Conservation (phyloP, 176 grass and related monocot genomes). For the Chloris gayana region DNA sequence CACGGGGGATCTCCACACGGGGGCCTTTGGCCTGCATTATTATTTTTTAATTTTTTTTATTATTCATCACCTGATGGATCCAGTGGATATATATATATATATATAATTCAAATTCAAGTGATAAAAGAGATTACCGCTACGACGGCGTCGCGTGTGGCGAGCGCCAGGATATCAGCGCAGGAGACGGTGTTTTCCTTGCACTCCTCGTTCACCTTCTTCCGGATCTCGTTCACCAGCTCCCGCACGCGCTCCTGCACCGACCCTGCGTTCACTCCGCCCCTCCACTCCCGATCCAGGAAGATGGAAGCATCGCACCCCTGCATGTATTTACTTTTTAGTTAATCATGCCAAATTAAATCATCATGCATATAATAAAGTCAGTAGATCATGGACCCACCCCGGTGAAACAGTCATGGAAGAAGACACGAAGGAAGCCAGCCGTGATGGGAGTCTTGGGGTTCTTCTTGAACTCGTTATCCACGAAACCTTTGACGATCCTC, state of each 20-base stretch:
- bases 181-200: conserved; percentile 44
- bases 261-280: neutral
- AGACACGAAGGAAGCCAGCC: conserved; percentile 45
- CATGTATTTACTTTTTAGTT: too few relatives aligned
- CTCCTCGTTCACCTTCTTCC: too few relatives aligned
- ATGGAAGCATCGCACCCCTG: neutral
- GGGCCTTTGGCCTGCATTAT: too few relatives aligned
- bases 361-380: too few relatives aligned
- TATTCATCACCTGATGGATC: too few relatives aligned
- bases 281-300: neutral
- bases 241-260: neutral
- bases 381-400: too few relatives aligned
- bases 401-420: conserved; percentile 42
- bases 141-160: conserved; percentile 60
- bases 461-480: neutral
- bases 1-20: too few relatives aligned
- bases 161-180: conserved; percentile 79
- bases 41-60: too few relatives aligned
- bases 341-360: too few relatives aligned
- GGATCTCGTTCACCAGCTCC: neutral
- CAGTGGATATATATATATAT: too few relatives aligned
- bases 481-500: neutral
- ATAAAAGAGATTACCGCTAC: too few relatives aligned
- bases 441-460: neutral
- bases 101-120: too few relatives aligned